These are phyloP conservation scores for Agaricus subrufescens DNA, from an alignment of 768 basidiomycete genomes.

Conservation along the genomic window DNA sequence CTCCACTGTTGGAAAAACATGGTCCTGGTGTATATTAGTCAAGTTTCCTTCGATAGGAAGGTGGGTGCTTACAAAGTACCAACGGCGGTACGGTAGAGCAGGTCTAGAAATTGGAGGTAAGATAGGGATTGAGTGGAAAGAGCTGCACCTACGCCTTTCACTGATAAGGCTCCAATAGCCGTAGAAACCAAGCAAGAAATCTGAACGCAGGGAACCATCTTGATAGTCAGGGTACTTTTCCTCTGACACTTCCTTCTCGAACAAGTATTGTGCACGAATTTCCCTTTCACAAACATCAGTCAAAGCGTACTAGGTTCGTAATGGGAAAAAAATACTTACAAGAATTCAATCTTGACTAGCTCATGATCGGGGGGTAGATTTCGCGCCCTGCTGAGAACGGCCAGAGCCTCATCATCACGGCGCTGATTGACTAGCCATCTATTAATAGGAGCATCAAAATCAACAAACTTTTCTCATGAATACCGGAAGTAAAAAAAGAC, in stretches of 20 bases:
- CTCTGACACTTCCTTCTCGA: conserved; percentile 62
- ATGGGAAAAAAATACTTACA: conserved; percentile 35
- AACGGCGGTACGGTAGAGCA: conserved; percentile 59
- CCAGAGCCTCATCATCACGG: conserved; percentile 68
- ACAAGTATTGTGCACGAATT: conserved; percentile 69
- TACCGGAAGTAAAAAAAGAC: background rate
- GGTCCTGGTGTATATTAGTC: conserved; percentile 27
- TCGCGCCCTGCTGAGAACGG: conserved; percentile 58
- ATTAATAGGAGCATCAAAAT: background rate
- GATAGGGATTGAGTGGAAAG: background rate
- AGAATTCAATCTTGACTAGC: conserved; percentile 67
- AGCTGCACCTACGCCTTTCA: conserved; percentile 32
- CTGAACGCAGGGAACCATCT: conserved; percentile 51
- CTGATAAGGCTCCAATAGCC: conserved; percentile 60
- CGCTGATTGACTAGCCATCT: conserved; percentile 79
- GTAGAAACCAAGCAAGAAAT: conserved; percentile 56
- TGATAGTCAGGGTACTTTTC: conserved; percentile 59
- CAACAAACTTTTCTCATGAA: background rate
- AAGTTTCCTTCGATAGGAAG: background rate
- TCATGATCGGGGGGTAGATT: conserved; percentile 51
- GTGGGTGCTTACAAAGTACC: conserved; percentile 43
- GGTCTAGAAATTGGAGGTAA: conserved; percentile 26
- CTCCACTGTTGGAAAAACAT: conserved; percentile 89
- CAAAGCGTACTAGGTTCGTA: background rate
- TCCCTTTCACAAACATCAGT: conserved; percentile 33